A percentile compares a stretch with the other conserved stretches of the same genome.
Conservation (phyloP, 257 asterid species). For the Handroanthus guayacan region DNA sequence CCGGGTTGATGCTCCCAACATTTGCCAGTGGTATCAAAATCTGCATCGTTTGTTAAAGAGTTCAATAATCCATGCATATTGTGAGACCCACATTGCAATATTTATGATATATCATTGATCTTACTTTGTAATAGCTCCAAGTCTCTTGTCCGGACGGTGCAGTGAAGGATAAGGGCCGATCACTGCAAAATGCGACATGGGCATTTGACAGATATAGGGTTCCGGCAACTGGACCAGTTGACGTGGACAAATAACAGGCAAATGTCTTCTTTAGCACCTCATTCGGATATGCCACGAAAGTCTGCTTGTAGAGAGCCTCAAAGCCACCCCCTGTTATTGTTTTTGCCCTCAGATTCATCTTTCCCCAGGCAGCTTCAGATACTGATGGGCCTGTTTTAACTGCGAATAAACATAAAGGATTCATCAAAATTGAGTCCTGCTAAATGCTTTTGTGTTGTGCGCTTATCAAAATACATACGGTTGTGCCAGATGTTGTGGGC, state of each 20-base stretch:
- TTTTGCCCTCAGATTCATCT: slow-evolving; percentile 50
- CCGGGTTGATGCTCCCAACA: slow-evolving; percentile 47
- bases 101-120: no score
- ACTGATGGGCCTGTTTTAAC: slow-evolving; percentile 54
- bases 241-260: slow-evolving; percentile 49
- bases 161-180: slow-evolving; percentile 48
- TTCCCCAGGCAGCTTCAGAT: slow-evolving; percentile 58
- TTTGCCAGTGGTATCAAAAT: slow-evolving; percentile 47
- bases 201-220: slow-evolving; percentile 45
- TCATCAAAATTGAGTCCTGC: background rate
- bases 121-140: slow-evolving; percentile 56
- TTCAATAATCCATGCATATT: background rate
- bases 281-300: slow-evolving; percentile 39
- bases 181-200: slow-evolving; percentile 52
- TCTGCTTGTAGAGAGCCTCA: slow-evolving; percentile 51
- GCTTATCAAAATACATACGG: slow-evolving; percentile 28
- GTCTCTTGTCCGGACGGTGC: slow-evolving; percentile 52
- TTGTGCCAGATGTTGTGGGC: slow-evolving; percentile 62
- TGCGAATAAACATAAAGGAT: slow-evolving; percentile 8
- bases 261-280: slow-evolving; percentile 49
- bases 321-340: slow-evolving; percentile 59
- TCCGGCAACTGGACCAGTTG: slow-evolving; percentile 55
- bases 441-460: background rate
- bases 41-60: slow-evolving; percentile 26
- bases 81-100: no score